Conservation (phyloP, 805 yeast genomes). For the Starmerella stigmatis region DNA sequence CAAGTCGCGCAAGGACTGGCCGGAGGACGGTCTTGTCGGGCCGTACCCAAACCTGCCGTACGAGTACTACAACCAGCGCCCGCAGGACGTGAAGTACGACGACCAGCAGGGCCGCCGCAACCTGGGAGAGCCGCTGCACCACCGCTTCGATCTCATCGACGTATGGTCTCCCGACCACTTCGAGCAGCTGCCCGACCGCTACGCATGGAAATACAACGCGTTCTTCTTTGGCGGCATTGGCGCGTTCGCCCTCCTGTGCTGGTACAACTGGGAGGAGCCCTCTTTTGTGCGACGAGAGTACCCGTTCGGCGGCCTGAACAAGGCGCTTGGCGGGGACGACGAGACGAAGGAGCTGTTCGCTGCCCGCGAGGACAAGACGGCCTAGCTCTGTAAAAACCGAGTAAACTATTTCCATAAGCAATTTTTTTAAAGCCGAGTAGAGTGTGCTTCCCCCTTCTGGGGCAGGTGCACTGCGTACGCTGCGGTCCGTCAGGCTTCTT, state of each 20-base stretch:
- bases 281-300: slow-evolving; percentile 67
- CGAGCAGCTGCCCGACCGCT: slow-evolving; percentile 46
- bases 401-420: not conserved
- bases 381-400: not conserved
- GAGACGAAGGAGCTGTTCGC: slow-evolving; percentile 28
- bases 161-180: slow-evolving; percentile 80
- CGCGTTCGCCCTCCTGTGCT: slow-evolving; percentile 24
- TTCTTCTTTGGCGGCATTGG: slow-evolving; percentile 43
- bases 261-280: slow-evolving; percentile 44
- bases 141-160: slow-evolving; percentile 62
- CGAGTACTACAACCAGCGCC: slow-evolving; percentile 52
- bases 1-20: slow-evolving; percentile 20
- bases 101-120: slow-evolving; percentile 76
- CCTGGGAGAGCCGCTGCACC: slow-evolving; percentile 58
- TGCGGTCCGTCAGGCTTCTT: too few species aligned
- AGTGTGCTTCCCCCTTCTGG: too few species aligned
- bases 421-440: too few species aligned
- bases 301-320: slow-evolving; percentile 67
- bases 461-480: too few species aligned
- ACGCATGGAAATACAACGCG: slow-evolving; percentile 48
- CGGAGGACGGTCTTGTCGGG: slow-evolving; percentile 25
- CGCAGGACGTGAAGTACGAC: slow-evolving; percentile 64
- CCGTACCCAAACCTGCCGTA: slow-evolving; percentile 51
- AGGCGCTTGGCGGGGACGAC: slow-evolving; percentile 53
- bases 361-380: slow-evolving; percentile 31